Percentiles rank a stretch among this genome's conserved stretches.
These are phyloP conservation scores for Penicillium cinerascens DNA, from an alignment of 495 filamentous ascomycete genomes.

Conservation along the genomic window DNA sequence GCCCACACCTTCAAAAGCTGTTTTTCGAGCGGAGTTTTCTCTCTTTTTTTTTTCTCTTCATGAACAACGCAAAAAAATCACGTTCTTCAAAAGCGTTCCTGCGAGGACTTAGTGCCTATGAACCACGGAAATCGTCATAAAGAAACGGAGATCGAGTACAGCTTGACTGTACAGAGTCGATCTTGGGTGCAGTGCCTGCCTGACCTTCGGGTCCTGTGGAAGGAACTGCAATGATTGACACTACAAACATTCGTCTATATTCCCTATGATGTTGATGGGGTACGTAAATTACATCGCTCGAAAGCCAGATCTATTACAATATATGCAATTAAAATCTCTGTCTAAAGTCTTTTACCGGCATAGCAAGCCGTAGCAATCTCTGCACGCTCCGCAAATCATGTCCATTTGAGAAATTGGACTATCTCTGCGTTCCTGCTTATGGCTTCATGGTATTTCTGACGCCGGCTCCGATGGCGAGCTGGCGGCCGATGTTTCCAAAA, in stretches of 20 bases:
- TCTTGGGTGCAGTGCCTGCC: slow-evolving; percentile 67
- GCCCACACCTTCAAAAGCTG: slow-evolving; percentile 16
- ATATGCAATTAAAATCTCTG: slow-evolving; percentile 8
- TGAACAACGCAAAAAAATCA: slow-evolving; percentile 66
- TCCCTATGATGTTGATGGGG: neutral
- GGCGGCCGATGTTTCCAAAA: slow-evolving; percentile 91
- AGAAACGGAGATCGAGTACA: slow-evolving; percentile 58
- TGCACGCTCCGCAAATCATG: neutral
- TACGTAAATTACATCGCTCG: neutral
- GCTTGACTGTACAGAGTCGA: slow-evolving; percentile 42
- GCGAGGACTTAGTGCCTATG: slow-evolving; percentile 53
- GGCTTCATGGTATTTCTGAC: slow-evolving; percentile 19
- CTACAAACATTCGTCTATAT: slow-evolving; percentile 43
- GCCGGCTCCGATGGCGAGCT: slow-evolving; percentile 55
- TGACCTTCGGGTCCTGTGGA: slow-evolving; percentile 43
- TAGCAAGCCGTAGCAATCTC: neutral
- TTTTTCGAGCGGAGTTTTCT: neutral
- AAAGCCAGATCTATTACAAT: slow-evolving; percentile 13
- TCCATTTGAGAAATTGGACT: neutral
- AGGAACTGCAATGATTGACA: slow-evolving; percentile 68
- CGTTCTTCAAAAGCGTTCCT: slow-evolving; percentile 64
- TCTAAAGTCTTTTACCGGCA: neutral
- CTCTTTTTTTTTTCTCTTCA: slow-evolving; percentile 45
- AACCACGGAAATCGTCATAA: slow-evolving; percentile 61
- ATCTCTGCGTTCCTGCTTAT: slow-evolving; percentile 7